These are phyloP conservation scores for Raffaelea albimanens DNA, from an alignment of 2,329 filamentous ascomycete species.

Conservation along the genomic window DNA sequence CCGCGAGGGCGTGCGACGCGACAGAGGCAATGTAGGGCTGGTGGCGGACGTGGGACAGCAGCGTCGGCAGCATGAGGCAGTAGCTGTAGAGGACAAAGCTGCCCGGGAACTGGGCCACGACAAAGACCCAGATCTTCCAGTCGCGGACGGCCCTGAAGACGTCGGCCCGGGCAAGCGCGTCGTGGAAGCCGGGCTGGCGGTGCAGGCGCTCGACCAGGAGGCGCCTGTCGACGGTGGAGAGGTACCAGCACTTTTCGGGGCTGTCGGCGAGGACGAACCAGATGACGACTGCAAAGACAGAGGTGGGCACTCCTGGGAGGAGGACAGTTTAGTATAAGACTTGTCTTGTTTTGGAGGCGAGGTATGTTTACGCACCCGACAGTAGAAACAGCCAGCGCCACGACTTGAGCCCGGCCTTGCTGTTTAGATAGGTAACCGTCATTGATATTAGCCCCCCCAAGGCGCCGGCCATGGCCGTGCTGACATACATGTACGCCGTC, in stretches of 20 bases:
- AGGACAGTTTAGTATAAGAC: not conserved
- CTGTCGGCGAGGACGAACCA: not conserved
- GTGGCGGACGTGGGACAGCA: constrained; percentile 58
- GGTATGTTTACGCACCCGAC: not conserved
- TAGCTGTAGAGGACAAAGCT: constrained; percentile 71
- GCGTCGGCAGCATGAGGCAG: constrained; percentile 69
- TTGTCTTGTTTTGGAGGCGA: not conserved
- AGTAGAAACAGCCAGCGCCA: constrained; percentile 49
- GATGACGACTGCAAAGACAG: constrained; percentile 1
- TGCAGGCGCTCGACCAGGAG: constrained; percentile 13
- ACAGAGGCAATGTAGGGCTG: constrained; percentile 51
- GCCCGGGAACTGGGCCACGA: constrained; percentile 58
- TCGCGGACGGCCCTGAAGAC: constrained; percentile 59
- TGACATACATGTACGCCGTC: constrained; percentile 64
- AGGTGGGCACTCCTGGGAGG: constrained; percentile 4
- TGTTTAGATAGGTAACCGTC: constrained; percentile 64
- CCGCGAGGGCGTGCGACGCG: constrained; percentile 57
- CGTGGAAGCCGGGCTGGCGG: constrained; percentile 35
- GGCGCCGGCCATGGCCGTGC: constrained; percentile 61
- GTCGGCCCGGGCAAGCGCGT: constrained; percentile 45
- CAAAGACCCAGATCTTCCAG: constrained; percentile 69
- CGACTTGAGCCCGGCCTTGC: constrained; percentile 50
- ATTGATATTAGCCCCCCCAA: constrained; percentile 66
- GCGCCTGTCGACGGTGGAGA: not conserved
- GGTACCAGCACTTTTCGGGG: not conserved